Conservation (phyloP, 176 grass and related monocot species). For the Oryza punctata region DNA sequence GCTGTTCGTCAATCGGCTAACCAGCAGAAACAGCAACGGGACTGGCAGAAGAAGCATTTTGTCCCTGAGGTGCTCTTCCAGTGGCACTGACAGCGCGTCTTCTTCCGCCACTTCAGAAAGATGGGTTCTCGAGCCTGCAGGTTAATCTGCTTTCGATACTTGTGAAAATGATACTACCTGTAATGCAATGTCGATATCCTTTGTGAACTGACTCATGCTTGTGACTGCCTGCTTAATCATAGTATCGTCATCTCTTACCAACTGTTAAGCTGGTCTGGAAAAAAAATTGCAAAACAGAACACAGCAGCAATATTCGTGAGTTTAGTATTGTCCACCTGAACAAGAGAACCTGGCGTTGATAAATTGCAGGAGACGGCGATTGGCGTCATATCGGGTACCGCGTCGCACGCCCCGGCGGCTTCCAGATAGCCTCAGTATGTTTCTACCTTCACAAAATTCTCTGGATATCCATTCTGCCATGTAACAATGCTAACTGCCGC, state of each 20-base stretch:
- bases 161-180: too few species aligned
- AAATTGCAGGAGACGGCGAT: not conserved
- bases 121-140: not conserved
- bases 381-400: not conserved
- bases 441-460: too few species aligned
- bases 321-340: too few species aligned
- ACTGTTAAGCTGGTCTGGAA: too few species aligned
- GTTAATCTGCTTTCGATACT: not conserved
- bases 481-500: too few species aligned
- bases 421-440: conserved; percentile 68
- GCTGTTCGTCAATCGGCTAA: not conserved
- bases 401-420: not conserved
- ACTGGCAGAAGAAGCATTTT: not conserved
- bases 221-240: too few species aligned
- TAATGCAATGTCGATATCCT: too few species aligned
- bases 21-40: not conserved
- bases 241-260: too few species aligned
- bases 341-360: not conserved
- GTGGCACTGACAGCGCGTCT: not conserved
- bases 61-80: conserved; percentile 32
- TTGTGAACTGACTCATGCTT: too few species aligned
- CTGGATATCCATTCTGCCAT: too few species aligned
- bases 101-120: not conserved
- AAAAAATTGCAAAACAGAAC: too few species aligned
- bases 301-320: too few species aligned